A percentile compares a stretch with the other conserved stretches of the same genome.
phyloP scores from a whole-genome alignment of 1,284 basidiomycete species.

The Cutaneotrichosporon spelunceum region DNA sequence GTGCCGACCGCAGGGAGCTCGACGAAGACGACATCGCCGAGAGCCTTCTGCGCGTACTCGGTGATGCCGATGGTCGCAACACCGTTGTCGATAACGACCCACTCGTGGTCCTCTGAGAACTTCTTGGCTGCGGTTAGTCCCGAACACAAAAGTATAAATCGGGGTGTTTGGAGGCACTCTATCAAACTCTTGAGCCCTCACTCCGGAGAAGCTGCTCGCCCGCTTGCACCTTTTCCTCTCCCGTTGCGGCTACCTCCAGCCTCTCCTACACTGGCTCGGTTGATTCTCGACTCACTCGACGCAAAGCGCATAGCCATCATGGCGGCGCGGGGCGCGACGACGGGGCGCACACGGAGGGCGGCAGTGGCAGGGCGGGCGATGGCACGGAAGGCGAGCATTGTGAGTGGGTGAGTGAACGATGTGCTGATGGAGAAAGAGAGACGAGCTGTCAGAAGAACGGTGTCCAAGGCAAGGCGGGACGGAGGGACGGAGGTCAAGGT shows the following conservation, averaged over 20 bases:
- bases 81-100: constrained; percentile 77
- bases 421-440: constrained; percentile 2
- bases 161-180: too few relatives aligned
- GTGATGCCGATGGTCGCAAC: constrained; percentile 86
- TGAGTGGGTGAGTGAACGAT: constrained; percentile 7
- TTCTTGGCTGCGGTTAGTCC: constrained; percentile 57
- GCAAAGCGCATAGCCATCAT: constrained; percentile 31
- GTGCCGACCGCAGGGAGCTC: constrained; percentile 77
- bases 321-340: constrained; percentile 14
- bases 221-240: too few relatives aligned
- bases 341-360: constrained; percentile 22
- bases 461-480: not conserved
- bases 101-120: constrained; percentile 90
- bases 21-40: constrained; percentile 97
- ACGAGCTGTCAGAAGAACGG: not conserved
- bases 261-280: not conserved
- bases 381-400: constrained; percentile 30
- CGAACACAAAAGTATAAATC: too few relatives aligned
- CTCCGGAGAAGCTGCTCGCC: too few relatives aligned
- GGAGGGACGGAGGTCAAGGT: too few relatives aligned
- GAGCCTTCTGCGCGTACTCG: constrained; percentile 83
- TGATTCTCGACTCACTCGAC: constrained; percentile 24
- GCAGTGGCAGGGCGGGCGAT: constrained; percentile 22
- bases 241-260: too few relatives aligned
- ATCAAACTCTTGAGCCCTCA: too few relatives aligned